A percentile compares a stretch with the other conserved stretches of the same genome.
These are phyloP conservation scores for Argentina anserina DNA, from an alignment of 306 rosid genomes.

Conservation along the genomic window DNA sequence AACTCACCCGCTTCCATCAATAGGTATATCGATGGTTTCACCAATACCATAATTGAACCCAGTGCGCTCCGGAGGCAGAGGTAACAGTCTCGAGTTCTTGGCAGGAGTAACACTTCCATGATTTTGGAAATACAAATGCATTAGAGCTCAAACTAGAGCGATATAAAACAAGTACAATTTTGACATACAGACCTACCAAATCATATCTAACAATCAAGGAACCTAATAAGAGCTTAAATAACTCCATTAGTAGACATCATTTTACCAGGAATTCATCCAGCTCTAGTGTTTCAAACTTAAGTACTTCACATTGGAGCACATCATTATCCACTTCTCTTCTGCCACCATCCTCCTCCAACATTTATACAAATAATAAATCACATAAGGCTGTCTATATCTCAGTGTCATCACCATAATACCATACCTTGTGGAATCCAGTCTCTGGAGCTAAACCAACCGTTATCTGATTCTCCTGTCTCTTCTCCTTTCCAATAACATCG, in stretches of 20 bases:
- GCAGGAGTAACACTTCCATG: slow-evolving; percentile 61
- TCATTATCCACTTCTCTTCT: slow-evolving; percentile 17
- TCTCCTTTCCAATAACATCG: slow-evolving; percentile 28
- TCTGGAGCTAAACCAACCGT: slow-evolving; percentile 25
- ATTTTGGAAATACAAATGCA: slow-evolving; percentile 43
- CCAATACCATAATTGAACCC: slow-evolving; percentile 79
- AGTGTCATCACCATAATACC: slow-evolving; percentile 5
- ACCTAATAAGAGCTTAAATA: background rate
- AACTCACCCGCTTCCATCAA: slow-evolving; percentile 64
- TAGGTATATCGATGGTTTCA: slow-evolving; percentile 70
- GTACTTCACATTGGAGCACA: slow-evolving; percentile 21
- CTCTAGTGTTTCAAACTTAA: slow-evolving; percentile 72
- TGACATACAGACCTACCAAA: background rate
- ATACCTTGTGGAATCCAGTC: slow-evolving; percentile 38
- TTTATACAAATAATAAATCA: slow-evolving; percentile 9
- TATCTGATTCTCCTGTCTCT: slow-evolving; percentile 17
- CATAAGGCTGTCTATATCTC: slow-evolving; percentile 2
- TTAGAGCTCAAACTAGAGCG: slow-evolving; percentile 4
- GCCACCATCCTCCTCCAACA: slow-evolving; percentile 40
- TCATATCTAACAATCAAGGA: background rate
- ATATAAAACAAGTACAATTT: background rate
- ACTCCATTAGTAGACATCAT: slow-evolving; percentile 2
- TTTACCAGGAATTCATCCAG: slow-evolving; percentile 48
- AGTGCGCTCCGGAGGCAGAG: slow-evolving; percentile 89
- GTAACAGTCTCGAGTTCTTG: slow-evolving; percentile 72